A percentile compares a stretch with the other conserved stretches of the same genome.
These are phyloP conservation scores for Penicillium soppii DNA, from an alignment of 495 filamentous ascomycete species.

Conservation along the genomic window DNA sequence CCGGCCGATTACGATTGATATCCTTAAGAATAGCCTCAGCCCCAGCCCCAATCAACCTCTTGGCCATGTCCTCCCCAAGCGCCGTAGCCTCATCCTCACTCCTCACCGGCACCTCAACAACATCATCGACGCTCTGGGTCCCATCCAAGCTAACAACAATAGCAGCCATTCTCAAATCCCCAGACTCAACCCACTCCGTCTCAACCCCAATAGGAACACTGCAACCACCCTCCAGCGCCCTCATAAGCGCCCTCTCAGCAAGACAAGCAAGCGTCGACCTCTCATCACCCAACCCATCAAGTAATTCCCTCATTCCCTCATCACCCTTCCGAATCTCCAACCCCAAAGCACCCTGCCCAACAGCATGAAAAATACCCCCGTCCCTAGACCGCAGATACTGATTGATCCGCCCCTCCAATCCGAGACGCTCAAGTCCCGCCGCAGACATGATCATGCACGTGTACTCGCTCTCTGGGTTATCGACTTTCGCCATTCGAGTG, in stretches of 20 bases:
- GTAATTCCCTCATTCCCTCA: constrained; percentile 44
- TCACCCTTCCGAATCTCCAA: constrained; percentile 73
- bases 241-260: constrained; percentile 72
- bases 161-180: constrained; percentile 8
- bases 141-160: constrained; percentile 23
- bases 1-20: constrained; percentile 14
- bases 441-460: constrained; percentile 73
- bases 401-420: constrained; percentile 60
- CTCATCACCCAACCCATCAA: constrained; percentile 50
- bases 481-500: constrained; percentile 74
- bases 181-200: constrained; percentile 18
- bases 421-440: constrained; percentile 68
- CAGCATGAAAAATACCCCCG: constrained; percentile 73
- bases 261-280: constrained; percentile 56
- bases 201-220: constrained; percentile 80
- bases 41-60: constrained; percentile 11
- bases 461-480: constrained; percentile 60
- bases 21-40: constrained; percentile 16
- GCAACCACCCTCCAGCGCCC: constrained; percentile 82
- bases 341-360: constrained; percentile 78
- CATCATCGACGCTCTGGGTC: constrained; percentile 5
- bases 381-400: constrained; percentile 62
- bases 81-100: constrained; percentile 7
- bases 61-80: constrained; percentile 14
- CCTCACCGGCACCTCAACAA: neutral